Conservation (phyloP, 129 eudicot species). For the Gnaphalium uliginosum region DNA sequence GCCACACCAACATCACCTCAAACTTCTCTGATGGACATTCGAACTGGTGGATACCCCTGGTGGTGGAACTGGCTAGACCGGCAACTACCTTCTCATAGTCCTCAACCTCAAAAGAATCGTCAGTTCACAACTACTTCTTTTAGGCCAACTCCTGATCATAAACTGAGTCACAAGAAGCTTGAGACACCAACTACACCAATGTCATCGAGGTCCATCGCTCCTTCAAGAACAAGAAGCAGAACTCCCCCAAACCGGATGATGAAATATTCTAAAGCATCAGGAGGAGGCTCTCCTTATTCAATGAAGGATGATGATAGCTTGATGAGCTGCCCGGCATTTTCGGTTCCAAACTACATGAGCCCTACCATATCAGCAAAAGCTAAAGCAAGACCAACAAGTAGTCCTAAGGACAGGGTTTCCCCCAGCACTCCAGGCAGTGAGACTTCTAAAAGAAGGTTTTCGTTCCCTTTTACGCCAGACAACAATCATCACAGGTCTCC, state of each 20-base stretch:
- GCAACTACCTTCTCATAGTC: slow-evolving; percentile 35
- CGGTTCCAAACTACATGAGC: slow-evolving; percentile 76
- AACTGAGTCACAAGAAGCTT: slow-evolving; percentile 37
- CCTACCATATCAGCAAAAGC: slow-evolving; percentile 83
- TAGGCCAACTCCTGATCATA: slow-evolving; percentile 39
- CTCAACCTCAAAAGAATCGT: slow-evolving; percentile 36
- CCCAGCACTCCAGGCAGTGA: slow-evolving; percentile 54
- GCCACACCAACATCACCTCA: slow-evolving; percentile 53
- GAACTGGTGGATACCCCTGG: slow-evolving; percentile 75
- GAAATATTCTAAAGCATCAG: slow-evolving; percentile 39
- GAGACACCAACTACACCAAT: slow-evolving; percentile 27
- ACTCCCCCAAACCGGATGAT: slow-evolving; percentile 42
- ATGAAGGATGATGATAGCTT: slow-evolving; percentile 77
- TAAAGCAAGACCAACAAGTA: slow-evolving; percentile 59
- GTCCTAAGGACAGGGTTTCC: slow-evolving; percentile 48
- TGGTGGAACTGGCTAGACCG: slow-evolving; percentile 93
- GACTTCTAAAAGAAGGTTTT: slow-evolving; percentile 60
- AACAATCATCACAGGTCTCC: slow-evolving; percentile 28
- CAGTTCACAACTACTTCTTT: slow-evolving; percentile 28
- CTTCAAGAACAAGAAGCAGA: slow-evolving; percentile 47
- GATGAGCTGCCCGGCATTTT: slow-evolving; percentile 84
- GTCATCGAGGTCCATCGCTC: slow-evolving; percentile 48
- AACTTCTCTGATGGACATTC: slow-evolving; percentile 38
- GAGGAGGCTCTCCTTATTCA: slow-evolving; percentile 37
- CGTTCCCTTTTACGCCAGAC: slow-evolving; percentile 61